Evolutionary conservation across 768 basidiomycete genomes (phyloP).

Genomic region (Fistulinella prunicolor): DNA sequence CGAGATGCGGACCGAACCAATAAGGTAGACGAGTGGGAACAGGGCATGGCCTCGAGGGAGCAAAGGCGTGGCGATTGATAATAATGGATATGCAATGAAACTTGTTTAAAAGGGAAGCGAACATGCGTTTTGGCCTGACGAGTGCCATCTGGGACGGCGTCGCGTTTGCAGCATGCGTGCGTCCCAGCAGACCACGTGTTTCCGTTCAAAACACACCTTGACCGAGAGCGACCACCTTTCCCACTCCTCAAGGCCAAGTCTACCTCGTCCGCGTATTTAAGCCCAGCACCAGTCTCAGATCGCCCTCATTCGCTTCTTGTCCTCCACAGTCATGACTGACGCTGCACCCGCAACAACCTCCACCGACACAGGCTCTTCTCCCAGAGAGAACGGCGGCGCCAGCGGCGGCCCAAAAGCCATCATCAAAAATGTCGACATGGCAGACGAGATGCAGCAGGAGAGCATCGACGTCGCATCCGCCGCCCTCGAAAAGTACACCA

Average conservation of each 20-base stretch:
- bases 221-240: slow-evolving; percentile 11
- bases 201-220: slow-evolving; percentile 20
- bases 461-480: slow-evolving; percentile 82
- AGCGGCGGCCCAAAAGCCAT: slow-evolving; percentile 70
- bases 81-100: too few species aligned
- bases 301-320: background rate
- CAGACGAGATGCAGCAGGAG: slow-evolving; percentile 94
- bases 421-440: slow-evolving; percentile 97
- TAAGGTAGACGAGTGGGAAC: background rate
- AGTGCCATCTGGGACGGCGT: too few species aligned
- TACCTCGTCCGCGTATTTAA: slow-evolving; percentile 26
- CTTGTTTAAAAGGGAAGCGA: too few species aligned
- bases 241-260: slow-evolving; percentile 26
- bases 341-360: slow-evolving; percentile 58
- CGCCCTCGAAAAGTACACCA: slow-evolving; percentile 86
- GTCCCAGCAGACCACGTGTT: slow-evolving; percentile 11
- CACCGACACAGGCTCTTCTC: slow-evolving; percentile 48
- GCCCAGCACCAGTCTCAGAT: slow-evolving; percentile 1
- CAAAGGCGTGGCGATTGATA: too few species aligned
- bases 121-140: too few species aligned
- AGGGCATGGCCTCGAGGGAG: background rate
- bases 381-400: slow-evolving; percentile 37
- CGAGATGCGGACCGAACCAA: too few species aligned
- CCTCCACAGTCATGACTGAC: slow-evolving; percentile 46
- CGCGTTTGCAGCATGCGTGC: too few species aligned